These are phyloP conservation scores for Saprolegnia diclina DNA, from an alignment of 352 stramenopile species.

Conservation along the genomic window DNA sequence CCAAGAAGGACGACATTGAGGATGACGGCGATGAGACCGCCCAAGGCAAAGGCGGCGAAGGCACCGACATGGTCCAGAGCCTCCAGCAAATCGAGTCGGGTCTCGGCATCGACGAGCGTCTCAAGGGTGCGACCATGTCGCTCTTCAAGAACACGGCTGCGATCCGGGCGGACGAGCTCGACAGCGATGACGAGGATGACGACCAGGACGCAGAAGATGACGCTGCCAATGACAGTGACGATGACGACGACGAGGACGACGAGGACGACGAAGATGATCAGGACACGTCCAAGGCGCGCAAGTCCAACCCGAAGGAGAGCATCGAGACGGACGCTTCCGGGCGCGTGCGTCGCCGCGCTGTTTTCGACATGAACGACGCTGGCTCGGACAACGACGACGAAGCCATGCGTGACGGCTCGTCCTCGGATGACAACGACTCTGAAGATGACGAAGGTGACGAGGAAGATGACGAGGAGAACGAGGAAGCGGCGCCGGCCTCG, in stretches of 20 bases:
- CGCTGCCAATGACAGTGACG: constrained; percentile 43
- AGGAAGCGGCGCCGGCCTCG: constrained; percentile 32
- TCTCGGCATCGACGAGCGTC: constrained; percentile 91
- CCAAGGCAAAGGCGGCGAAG: constrained; percentile 59
- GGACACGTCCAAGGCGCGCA: constrained; percentile 40
- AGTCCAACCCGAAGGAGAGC: constrained; percentile 47
- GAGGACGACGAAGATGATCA: constrained; percentile 51
- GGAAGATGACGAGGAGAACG: constrained; percentile 34
- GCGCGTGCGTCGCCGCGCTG: constrained; percentile 64
- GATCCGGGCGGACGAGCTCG: constrained; percentile 73
- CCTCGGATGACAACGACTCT: constrained; percentile 1
- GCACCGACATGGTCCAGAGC: constrained; percentile 91
- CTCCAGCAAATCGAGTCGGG: constrained; percentile 81
- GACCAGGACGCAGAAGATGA: constrained; percentile 46
- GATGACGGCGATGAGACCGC: constrained; percentile 41
- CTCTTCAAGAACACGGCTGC: constrained; percentile 94
- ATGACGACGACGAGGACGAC: constrained; percentile 41
- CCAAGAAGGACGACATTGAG: constrained; percentile 68
- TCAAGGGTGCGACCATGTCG: constrained; percentile 89
- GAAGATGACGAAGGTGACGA: constrained; percentile 28
- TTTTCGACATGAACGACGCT: constrained; percentile 62
- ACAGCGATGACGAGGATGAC: constrained; percentile 49
- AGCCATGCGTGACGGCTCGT: constrained; percentile 23
- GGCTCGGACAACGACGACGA: constrained; percentile 47
- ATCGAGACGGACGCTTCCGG: constrained; percentile 63